Conservation (phyloP, 2,329 filamentous ascomycete species). For the Ceratocystis ficicola region DNA sequence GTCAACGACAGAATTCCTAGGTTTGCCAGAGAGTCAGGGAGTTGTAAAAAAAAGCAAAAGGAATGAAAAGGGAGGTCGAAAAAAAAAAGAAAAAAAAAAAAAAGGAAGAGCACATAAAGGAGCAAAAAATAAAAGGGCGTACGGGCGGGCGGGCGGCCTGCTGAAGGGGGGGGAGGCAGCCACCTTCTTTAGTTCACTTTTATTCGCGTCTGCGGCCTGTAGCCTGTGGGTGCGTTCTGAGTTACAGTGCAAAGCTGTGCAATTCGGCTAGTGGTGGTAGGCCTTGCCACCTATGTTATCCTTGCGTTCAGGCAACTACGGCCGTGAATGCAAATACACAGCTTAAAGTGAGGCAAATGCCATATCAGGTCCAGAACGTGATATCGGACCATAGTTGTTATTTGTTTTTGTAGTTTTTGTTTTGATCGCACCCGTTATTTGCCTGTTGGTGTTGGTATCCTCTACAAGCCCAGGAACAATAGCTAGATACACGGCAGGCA, state of each 20-base stretch:
- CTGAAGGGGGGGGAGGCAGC: slow-evolving; percentile 17
- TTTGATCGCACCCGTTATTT: neutral
- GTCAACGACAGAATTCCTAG: slow-evolving; percentile 22
- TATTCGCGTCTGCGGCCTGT: neutral
- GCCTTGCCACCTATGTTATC: no score
- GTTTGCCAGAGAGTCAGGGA: slow-evolving; percentile 15
- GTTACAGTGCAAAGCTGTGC: neutral
- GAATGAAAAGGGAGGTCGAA: slow-evolving; percentile 6
- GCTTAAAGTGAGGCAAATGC: neutral
- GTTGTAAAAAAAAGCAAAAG: slow-evolving; percentile 8
- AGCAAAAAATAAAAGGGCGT: slow-evolving; percentile 8
- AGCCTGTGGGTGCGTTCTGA: neutral
- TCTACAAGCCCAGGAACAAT: no score
- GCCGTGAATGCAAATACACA: neutral
- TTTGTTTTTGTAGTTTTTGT: neutral
- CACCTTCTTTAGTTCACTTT: slow-evolving; percentile 16
- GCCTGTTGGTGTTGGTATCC: no score
- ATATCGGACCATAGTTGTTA: neutral
- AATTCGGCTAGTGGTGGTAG: neutral
- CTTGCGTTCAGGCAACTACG: neutral
- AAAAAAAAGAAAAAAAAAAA: slow-evolving; percentile 12
- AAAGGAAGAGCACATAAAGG: neutral
- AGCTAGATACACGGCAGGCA: no score
- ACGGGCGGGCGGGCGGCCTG: neutral
- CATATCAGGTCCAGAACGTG: neutral